phyloP scores from a whole-genome alignment of 768 basidiomycete species.

The Fomitopsis serialis region DNA sequence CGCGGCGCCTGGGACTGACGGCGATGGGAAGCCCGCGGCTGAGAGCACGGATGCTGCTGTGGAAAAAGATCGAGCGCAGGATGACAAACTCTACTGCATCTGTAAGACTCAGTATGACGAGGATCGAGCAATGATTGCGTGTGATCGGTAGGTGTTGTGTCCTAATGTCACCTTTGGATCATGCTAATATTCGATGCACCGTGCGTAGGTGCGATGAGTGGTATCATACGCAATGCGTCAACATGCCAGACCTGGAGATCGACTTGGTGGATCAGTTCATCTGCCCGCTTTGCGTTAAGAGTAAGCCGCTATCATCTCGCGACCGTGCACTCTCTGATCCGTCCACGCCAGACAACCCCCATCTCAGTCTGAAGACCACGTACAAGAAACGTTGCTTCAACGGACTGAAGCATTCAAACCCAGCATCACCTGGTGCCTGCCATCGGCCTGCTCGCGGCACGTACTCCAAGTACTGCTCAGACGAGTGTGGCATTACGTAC shows the following conservation, averaged over 20 bases:
- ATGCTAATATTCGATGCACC: too few species aligned
- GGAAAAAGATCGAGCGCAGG: conserved; percentile 33
- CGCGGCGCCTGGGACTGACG: conserved; percentile 32
- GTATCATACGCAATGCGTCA: conserved; percentile 86
- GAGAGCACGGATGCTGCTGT: conserved; percentile 35
- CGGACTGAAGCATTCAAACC: conserved; percentile 59
- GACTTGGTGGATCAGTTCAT: conserved; percentile 92
- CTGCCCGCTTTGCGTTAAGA: conserved; percentile 73
- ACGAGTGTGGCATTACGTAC: conserved; percentile 76
- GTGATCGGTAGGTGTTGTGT: conserved; percentile 62
- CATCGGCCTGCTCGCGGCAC: conserved; percentile 75
- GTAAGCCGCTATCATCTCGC: conserved; percentile 40
- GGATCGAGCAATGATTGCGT: conserved; percentile 88
- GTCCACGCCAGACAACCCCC: conserved; percentile 40
- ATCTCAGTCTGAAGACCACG: conserved; percentile 60
- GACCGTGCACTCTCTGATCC: not conserved
- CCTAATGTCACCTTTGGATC: too few species aligned
- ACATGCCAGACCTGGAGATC: conserved; percentile 74
- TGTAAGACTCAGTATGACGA: conserved; percentile 87
- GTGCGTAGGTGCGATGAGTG: conserved; percentile 88
- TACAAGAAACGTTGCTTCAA: conserved; percentile 78
- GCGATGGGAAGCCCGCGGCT: conserved; percentile 43
- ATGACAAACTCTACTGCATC: conserved; percentile 82
- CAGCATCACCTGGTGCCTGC: conserved; percentile 62
- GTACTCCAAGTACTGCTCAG: conserved; percentile 90